Percentiles rank a stretch among this genome's conserved stretches.
These are phyloP conservation scores for Schizophyllum amplum DNA, from an alignment of 1,284 basidiomycete species.

Conservation along the genomic window DNA sequence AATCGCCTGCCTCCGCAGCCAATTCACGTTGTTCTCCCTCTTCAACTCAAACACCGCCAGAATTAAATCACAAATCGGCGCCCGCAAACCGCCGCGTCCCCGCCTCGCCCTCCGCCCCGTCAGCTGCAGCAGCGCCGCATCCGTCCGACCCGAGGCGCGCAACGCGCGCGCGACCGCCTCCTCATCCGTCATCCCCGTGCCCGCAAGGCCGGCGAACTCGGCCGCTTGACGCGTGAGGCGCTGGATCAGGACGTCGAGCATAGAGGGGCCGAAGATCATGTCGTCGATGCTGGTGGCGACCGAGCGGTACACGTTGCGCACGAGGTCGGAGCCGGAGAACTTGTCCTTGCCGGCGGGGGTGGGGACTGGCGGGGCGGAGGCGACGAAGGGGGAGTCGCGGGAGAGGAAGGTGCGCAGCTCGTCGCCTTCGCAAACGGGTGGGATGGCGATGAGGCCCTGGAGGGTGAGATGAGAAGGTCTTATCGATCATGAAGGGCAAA, in stretches of 20 bases:
- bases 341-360: slow-evolving; percentile 34
- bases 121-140: slow-evolving; percentile 61
- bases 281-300: slow-evolving; percentile 90
- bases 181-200: slow-evolving; percentile 73
- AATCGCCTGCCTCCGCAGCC: slow-evolving; percentile 93
- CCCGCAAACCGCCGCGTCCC: slow-evolving; percentile 83
- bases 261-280: slow-evolving; percentile 87
- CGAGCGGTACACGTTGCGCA: slow-evolving; percentile 80
- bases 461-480: slow-evolving; percentile 2
- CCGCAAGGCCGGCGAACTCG: slow-evolving; percentile 78
- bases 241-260: slow-evolving; percentile 90
- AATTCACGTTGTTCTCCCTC: slow-evolving; percentile 76
- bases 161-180: slow-evolving; percentile 75
- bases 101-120: slow-evolving; percentile 79
- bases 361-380: slow-evolving; percentile 38
- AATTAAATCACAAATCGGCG: slow-evolving; percentile 90
- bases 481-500: background rate
- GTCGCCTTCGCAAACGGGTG: slow-evolving; percentile 73
- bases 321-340: slow-evolving; percentile 66
- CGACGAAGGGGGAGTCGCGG: slow-evolving; percentile 71
- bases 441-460: slow-evolving; percentile 68
- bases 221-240: slow-evolving; percentile 82
- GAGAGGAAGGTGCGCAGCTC: slow-evolving; percentile 86
- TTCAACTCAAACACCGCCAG: slow-evolving; percentile 92
- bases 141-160: slow-evolving; percentile 59